Conservation (phyloP, 2,329 filamentous ascomycete species). For the Hypomyces perniciosus region DNA sequence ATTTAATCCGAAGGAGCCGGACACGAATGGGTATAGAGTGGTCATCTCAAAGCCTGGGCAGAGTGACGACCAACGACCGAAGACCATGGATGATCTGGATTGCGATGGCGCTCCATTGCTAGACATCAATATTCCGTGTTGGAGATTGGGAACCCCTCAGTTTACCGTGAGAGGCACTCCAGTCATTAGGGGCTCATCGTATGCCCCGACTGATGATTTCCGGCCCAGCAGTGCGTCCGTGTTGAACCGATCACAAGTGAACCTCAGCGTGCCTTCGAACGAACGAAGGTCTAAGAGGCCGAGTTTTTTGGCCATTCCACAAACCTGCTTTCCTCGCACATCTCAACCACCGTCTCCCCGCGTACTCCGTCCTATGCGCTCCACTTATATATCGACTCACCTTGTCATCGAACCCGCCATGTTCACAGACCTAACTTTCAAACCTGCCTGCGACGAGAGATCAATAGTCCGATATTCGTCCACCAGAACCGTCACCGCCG, state of each 20-base stretch:
- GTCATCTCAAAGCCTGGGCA: constrained; percentile 64
- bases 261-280: constrained; percentile 20
- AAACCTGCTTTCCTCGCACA: constrained; percentile 24
- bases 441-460: constrained; percentile 71
- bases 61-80: constrained; percentile 52
- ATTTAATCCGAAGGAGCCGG: constrained; percentile 45
- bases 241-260: constrained; percentile 32
- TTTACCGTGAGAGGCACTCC: constrained; percentile 74
- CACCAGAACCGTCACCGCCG: constrained; percentile 73
- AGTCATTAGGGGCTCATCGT: constrained; percentile 73
- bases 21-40: constrained; percentile 68
- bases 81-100: constrained; percentile 54
- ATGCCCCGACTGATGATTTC: constrained; percentile 68
- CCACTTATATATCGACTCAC: constrained; percentile 44
- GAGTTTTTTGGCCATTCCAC: constrained; percentile 33
- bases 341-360: constrained; percentile 29
- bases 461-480: constrained; percentile 76
- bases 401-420: constrained; percentile 63
- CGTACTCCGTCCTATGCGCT: constrained; percentile 35
- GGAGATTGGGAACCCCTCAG: constrained; percentile 73
- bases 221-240: constrained; percentile 55
- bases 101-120: constrained; percentile 47
- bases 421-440: constrained; percentile 74
- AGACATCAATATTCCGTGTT: constrained; percentile 74
- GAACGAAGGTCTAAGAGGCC: constrained; percentile 29